Base-by-base conservation (phyloP, 371 early-diverging fungal species). In the Gilbertella persicaria region DNA sequence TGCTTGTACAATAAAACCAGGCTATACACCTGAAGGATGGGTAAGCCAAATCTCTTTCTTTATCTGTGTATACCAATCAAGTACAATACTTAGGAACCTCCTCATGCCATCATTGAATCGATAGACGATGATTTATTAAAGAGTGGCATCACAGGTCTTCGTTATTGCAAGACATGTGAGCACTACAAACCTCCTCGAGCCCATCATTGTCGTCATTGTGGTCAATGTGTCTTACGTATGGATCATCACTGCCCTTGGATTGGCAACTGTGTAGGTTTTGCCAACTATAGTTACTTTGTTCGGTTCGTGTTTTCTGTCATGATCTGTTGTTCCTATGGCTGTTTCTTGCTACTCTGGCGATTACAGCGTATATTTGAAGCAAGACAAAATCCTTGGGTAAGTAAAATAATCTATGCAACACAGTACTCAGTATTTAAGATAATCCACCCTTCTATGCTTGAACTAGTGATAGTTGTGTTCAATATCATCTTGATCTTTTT, bases 221-320 rank as follows among this genome's bases (percentile, higher is more conserved):
- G 83, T 19, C 68, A 73, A 45, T 92, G 92, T 72, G 80, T 92
- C 25, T 79, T 91, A 19, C 87, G 88, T 60, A 89, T 91, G 91
- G 92, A 92, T 57, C 92, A 92, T 60, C 97, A 97, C 61, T 97
- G 97, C 62, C 94, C 93, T 2, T 99, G 97, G 92, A 85, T 97
- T 45, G 94, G 94, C 71, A 96, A 93, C 66, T 97, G 97, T 75
- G 90, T 97, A 20, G 97, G 97, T 1, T 85, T 88, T 59, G 56
- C 53, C 39, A 97, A 97, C 67, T 86, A 89, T 53, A 81, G 80
- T 14, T 82, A 94, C 64, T 96, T 97, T 69, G 45, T 93, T 24
- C 88, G 94, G 14, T 95, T 95, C 62, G 53, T 95, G 12, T 70
- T 77, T 23, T 89, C 74, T 55, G 89, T 84, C 4, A 78, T 83